Evolutionary conservation across 176 grass and related monocot species (phyloP).

Genomic region (Hsuehochloa calcarea): DNA sequence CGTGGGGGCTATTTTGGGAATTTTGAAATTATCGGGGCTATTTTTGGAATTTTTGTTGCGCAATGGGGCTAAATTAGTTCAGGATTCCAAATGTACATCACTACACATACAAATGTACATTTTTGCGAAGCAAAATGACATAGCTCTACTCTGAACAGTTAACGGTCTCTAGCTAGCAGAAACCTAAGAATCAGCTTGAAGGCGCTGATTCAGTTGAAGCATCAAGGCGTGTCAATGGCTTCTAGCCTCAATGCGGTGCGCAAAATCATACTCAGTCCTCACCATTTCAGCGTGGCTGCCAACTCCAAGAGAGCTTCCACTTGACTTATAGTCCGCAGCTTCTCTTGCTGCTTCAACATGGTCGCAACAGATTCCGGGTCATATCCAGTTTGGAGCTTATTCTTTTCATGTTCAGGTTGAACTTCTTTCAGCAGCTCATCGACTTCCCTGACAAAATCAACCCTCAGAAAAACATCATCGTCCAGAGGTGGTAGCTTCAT

Average conservation of each 20-base stretch:
- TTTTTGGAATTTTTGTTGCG: too few species aligned
- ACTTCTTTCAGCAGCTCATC: constrained; percentile 75
- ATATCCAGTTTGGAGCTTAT: constrained; percentile 45
- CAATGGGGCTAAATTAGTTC: too few species aligned
- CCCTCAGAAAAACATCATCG: constrained; percentile 69
- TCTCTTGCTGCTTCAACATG: constrained; percentile 83
- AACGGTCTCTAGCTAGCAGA: too few species aligned
- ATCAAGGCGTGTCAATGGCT: not conserved
- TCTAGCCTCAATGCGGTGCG: not conserved
- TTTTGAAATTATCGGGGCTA: too few species aligned
- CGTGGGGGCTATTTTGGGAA: too few species aligned
- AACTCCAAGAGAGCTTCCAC: constrained; percentile 76
- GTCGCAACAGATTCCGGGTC: constrained; percentile 80
- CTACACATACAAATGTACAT: too few species aligned
- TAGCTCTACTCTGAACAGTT: too few species aligned
- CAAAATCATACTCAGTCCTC: constrained; percentile 8
- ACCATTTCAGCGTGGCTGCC: constrained; percentile 75
- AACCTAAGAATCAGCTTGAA: too few species aligned
- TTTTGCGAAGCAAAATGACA: too few species aligned
- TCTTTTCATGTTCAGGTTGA: constrained; percentile 48
- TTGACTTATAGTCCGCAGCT: constrained; percentile 59
- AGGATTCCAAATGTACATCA: not conserved
- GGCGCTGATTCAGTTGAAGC: too few species aligned
- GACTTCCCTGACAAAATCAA: constrained; percentile 89
- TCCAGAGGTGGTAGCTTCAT: constrained; percentile 74